Evolutionary conservation across 768 basidiomycete genomes (phyloP).

Genomic region (Favolaschia claudopus): DNA sequence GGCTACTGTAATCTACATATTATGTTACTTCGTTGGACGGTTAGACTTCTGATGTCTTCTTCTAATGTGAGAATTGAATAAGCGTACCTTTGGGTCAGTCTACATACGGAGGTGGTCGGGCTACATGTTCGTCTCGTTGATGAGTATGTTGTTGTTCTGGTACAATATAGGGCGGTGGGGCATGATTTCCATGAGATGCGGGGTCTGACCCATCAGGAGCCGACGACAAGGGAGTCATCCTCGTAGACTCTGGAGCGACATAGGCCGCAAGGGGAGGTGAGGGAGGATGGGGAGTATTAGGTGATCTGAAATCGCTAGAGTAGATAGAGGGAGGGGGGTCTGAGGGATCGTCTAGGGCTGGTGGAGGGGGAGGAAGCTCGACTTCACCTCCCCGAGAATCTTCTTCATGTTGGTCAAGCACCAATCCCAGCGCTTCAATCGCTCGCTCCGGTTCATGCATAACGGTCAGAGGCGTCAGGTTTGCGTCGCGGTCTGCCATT

Average conservation of each 20-base stretch:
- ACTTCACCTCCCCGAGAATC: slow-evolving; percentile 39
- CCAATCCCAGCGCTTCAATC: slow-evolving; percentile 65
- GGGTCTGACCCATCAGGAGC: slow-evolving; percentile 42
- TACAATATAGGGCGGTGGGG: slow-evolving; percentile 83
- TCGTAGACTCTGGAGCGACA: slow-evolving; percentile 37
- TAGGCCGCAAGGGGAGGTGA: slow-evolving; percentile 42
- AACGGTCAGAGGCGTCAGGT: slow-evolving; percentile 72
- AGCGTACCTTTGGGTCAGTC: too few species aligned
- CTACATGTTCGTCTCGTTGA: slow-evolving; percentile 57
- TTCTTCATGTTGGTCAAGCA: slow-evolving; percentile 59
- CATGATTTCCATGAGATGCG: slow-evolving; percentile 59
- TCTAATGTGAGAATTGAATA: too few species aligned
- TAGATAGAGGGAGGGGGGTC: slow-evolving; percentile 92
- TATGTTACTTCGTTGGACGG: slow-evolving; percentile 5
- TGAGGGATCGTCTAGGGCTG: slow-evolving; percentile 84
- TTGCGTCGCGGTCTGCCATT: slow-evolving; percentile 74
- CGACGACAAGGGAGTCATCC: slow-evolving; percentile 40
- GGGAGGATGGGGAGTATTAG: slow-evolving; percentile 46
- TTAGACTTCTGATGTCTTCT: neutral
- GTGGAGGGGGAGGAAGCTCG: slow-evolving; percentile 77
- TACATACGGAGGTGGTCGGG: slow-evolving; percentile 69
- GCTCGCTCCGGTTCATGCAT: slow-evolving; percentile 60
- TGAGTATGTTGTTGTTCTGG: slow-evolving; percentile 56
- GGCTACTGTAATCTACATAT: slow-evolving; percentile 27
- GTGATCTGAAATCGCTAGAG: slow-evolving; percentile 73